Base-by-base conservation (phyloP, 345 rosid genomes). In the Aurinia saxatilis region DNA sequence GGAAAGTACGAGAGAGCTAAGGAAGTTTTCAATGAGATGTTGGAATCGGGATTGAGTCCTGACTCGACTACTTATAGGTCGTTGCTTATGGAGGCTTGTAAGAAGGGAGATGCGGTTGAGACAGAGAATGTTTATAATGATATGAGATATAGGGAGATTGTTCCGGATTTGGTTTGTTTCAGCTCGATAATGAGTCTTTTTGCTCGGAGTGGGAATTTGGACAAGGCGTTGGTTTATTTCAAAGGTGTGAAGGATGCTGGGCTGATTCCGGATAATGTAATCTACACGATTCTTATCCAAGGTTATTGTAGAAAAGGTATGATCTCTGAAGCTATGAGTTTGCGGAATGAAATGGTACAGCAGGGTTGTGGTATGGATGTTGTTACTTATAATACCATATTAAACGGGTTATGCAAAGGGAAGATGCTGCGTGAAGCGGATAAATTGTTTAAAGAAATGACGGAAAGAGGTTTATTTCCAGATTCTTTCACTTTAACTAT, bases 331-430 rank as follows among this genome's bases (percentile, higher is more conserved):
- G 95, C 91, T 55, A 65, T 91, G 77, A 77, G 63, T 66, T 63
- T 81, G 58, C 73, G 91, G 61, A 80, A 84, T 72, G 84, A 84
- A 67, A 91, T 86, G 91, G 59, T 82, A 29, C 75, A 63, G 63
- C 83, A 76, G 54, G 91, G 98, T 53, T 85, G 91, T 63, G 25
- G 57, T 25, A 38, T 91, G 82, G 96, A 91, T 77, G 83, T 84
- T 39, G 80, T 91, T 73, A 74, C 96, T 1, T 88, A 78, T 69
- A 91, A 91, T 47, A 55, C 86, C 37, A 75, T 88, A 57, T 73
- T 91, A 62, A 77, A 88, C 30, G 98, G 98, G 35, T 56, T 91
- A 42, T 88, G 96, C 77, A 84, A 75, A 72, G 57, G 73, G 57
- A 84, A 81, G 72, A 79, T 79, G 95, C 79, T 88, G 17, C 15